Evolutionary conservation across 2,329 filamentous ascomycete species (phyloP).

Genomic region (Alternaria angustiovoidea): DNA sequence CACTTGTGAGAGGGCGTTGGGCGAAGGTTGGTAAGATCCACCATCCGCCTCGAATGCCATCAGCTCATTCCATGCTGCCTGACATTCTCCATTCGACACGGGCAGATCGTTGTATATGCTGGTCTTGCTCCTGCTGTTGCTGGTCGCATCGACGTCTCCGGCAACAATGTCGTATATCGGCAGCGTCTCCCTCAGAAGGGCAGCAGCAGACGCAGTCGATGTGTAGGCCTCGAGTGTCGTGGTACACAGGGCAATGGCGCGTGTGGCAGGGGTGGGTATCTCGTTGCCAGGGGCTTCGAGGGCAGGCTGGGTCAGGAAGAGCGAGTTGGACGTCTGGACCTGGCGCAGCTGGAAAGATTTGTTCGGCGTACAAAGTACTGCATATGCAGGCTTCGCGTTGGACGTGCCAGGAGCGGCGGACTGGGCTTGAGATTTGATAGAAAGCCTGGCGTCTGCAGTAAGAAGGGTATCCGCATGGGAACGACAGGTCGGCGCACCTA

Average conservation of each 20-base stretch:
- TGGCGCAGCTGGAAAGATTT: slow-evolving; percentile 68
- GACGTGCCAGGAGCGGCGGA: slow-evolving; percentile 27
- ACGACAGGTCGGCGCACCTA: slow-evolving; percentile 43
- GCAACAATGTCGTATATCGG: slow-evolving; percentile 50
- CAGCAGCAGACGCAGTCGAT: slow-evolving; percentile 44
- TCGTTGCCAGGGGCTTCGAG: slow-evolving; percentile 50
- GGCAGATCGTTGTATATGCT: slow-evolving; percentile 60
- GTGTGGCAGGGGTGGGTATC: slow-evolving; percentile 44
- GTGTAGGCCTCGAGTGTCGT: slow-evolving; percentile 55
- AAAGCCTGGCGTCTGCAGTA: slow-evolving; percentile 42
- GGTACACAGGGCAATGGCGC: slow-evolving; percentile 56
- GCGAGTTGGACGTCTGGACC: slow-evolving; percentile 71
- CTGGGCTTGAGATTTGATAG: slow-evolving; percentile 45
- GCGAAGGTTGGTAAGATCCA: slow-evolving; percentile 58
- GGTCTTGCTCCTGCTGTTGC: slow-evolving; percentile 46
- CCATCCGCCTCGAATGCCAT: slow-evolving; percentile 61
- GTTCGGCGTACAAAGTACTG: slow-evolving; percentile 66
- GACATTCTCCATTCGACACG: slow-evolving; percentile 61
- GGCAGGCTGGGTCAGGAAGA: slow-evolving; percentile 61
- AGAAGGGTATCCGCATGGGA: slow-evolving; percentile 29
- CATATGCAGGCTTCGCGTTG: slow-evolving; percentile 53
- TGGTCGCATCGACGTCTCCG: slow-evolving; percentile 35
- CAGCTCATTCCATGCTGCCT: slow-evolving; percentile 59
- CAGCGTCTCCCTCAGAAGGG: slow-evolving; percentile 49
- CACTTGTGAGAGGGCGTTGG: slow-evolving; percentile 56